Percentiles rank a stretch among this genome's conserved stretches.
Evolutionary conservation across 768 basidiomycete genomes (phyloP).

Genomic region (Pleurotus cornucopiae): DNA sequence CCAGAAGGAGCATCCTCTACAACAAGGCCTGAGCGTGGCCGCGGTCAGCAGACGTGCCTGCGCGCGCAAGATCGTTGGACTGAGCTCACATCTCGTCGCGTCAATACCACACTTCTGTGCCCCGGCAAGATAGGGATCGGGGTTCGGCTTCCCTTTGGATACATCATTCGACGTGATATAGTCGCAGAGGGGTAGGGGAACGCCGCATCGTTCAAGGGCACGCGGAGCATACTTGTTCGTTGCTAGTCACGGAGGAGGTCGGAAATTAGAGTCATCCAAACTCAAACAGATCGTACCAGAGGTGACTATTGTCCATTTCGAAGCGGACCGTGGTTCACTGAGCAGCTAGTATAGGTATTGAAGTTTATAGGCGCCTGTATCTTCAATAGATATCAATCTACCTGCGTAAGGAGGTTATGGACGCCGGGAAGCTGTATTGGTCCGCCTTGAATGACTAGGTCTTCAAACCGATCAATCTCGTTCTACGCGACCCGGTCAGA

Average conservation of each 20-base stretch:
- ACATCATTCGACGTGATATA: conserved; percentile 76
- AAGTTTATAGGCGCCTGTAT: background rate
- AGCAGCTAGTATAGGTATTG: background rate
- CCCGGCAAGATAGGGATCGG: conserved; percentile 82
- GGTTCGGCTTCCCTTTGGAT: conserved; percentile 76
- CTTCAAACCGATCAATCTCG: conserved; percentile 76
- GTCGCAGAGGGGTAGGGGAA: conserved; percentile 54
- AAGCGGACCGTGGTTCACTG: conserved; percentile 16
- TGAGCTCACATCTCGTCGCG: conserved; percentile 49
- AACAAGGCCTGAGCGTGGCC: conserved; percentile 57
- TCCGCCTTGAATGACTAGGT: conserved; percentile 63
- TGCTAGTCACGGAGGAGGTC: conserved; percentile 36
- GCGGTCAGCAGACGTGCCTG: background rate
- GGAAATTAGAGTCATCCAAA: background rate
- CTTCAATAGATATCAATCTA: conserved; percentile 19
- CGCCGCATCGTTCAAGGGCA: conserved; percentile 59
- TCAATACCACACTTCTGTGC: conserved; percentile 56
- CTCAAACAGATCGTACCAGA: conserved; percentile 44
- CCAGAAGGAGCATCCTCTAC: conserved; percentile 91
- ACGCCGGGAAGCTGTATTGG: conserved; percentile 69
- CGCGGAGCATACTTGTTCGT: conserved; percentile 67
- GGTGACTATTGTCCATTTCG: conserved; percentile 81
- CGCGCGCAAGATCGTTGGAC: background rate
- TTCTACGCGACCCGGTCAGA: conserved; percentile 28
- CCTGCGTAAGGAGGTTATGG: conserved; percentile 48